Evolutionary conservation across 2,329 filamentous ascomycete genomes (phyloP).

Genomic region (Trichoderma sp.): DNA sequence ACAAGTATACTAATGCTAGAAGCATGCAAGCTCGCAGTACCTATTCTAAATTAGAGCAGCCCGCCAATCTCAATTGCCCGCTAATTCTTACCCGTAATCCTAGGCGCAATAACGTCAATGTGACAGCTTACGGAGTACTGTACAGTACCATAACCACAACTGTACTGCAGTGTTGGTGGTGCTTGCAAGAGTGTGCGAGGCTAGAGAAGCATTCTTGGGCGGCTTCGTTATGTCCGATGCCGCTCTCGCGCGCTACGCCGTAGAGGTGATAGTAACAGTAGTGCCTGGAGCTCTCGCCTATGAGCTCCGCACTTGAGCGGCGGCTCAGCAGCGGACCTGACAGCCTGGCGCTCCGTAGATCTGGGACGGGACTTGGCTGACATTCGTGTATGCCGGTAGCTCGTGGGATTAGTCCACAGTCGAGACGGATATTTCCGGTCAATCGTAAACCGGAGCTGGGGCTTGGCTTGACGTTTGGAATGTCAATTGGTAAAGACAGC

Average conservation of each 20-base stretch:
- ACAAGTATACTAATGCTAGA: not conserved
- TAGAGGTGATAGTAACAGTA: not conserved
- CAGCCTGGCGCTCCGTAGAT: not conserved
- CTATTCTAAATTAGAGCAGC: not conserved
- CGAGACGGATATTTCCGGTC: not conserved
- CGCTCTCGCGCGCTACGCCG: conserved; percentile 9
- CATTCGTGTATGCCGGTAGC: not conserved
- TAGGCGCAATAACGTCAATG: not conserved
- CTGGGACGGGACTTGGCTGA: conserved; percentile 17
- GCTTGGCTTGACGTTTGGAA: not conserved
- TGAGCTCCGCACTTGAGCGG: not conserved
- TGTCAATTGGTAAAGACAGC: not conserved
- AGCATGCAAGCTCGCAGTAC: not conserved
- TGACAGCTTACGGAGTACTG: no score
- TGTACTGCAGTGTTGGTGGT: not conserved
- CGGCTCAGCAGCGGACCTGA: conserved; percentile 8
- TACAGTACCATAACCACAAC: not conserved
- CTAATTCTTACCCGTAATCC: not conserved
- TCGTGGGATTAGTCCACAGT: not conserved
- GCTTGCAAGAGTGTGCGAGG: not conserved
- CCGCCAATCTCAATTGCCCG: not conserved
- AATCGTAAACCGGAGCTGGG: not conserved
- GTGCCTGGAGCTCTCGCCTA: conserved; percentile 7
- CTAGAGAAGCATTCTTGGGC: not conserved
- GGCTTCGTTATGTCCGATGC: conserved; percentile 16